These are phyloP conservation scores for Rauvolfia tetraphylla DNA, from an alignment of 257 asterid species.

Conservation along the genomic window DNA sequence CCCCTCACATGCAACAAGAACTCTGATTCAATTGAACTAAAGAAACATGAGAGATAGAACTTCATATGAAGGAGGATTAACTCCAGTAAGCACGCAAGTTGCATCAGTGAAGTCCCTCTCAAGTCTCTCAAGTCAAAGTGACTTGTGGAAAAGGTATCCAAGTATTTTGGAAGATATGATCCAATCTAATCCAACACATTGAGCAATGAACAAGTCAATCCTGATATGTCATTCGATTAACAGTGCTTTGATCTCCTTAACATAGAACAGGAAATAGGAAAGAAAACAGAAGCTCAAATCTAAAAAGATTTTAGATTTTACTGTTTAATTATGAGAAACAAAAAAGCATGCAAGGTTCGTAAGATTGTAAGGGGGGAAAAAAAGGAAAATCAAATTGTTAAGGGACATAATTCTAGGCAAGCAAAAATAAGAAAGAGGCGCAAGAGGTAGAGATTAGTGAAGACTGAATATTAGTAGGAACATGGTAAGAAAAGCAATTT, in stretches of 20 bases:
- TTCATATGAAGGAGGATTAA: neutral
- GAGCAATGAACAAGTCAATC: neutral
- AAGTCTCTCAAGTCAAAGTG: neutral
- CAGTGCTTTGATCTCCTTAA: neutral
- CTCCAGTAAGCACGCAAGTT: neutral
- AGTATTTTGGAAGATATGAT: neutral
- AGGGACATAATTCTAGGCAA: neutral
- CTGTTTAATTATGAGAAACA: neutral
- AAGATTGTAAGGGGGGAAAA: neutral
- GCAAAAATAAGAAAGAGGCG: neutral
- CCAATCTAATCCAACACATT: neutral
- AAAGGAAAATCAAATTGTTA: neutral
- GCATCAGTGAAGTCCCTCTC: neutral
- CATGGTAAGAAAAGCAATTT: conserved; percentile 2
- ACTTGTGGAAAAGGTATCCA: neutral
- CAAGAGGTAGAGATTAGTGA: neutral
- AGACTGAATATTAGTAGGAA: neutral
- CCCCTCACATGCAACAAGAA: neutral
- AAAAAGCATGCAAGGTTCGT: neutral
- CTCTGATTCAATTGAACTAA: neutral
- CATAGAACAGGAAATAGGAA: neutral
- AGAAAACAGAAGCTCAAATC: neutral
- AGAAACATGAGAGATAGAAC: neutral
- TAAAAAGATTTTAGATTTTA: neutral
- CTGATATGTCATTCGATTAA: neutral